Conservation (phyloP, 768 basidiomycete genomes). For the Naganishia kalamii region DNA sequence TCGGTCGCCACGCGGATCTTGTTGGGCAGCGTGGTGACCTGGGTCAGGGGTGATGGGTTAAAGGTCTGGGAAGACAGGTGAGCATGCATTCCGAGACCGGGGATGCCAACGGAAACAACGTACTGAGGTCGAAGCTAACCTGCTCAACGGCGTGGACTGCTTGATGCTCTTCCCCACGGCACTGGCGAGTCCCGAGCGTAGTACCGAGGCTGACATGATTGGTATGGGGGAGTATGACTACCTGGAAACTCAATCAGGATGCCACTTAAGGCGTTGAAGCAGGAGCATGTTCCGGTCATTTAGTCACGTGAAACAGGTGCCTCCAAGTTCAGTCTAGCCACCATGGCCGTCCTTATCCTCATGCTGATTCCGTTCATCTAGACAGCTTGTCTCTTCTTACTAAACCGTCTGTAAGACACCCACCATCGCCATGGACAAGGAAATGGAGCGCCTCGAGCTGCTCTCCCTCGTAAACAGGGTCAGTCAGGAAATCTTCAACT, state of each 20-base stretch:
- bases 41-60: neutral
- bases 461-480: constrained; percentile 87
- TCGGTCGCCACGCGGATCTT: constrained; percentile 88
- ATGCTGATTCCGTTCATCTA: too few relatives aligned
- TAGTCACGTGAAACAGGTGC: neutral
- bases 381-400: too few relatives aligned
- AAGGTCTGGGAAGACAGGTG: neutral
- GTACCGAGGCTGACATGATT: neutral
- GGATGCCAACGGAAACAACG: neutral
- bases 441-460: constrained; percentile 86
- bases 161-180: constrained; percentile 9
- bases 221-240: constrained; percentile 2
- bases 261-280: too few relatives aligned
- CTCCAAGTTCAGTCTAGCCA: too few relatives aligned
- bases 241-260: too few relatives aligned
- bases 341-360: too few relatives aligned
- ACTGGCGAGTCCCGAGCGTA: neutral
- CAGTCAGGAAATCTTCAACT: constrained; percentile 85
- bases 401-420: neutral
- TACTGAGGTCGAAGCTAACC: constrained; percentile 9
- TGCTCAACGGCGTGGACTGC: neutral
- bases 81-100: neutral
- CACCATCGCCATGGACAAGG: constrained; percentile 43
- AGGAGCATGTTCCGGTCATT: too few relatives aligned
- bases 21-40: constrained; percentile 77